A percentile compares a stretch with the other conserved stretches of the same genome.
Evolutionary conservation across 257 asterid genomes (phyloP).

Genomic region (Scutellaria baicalensis): DNA sequence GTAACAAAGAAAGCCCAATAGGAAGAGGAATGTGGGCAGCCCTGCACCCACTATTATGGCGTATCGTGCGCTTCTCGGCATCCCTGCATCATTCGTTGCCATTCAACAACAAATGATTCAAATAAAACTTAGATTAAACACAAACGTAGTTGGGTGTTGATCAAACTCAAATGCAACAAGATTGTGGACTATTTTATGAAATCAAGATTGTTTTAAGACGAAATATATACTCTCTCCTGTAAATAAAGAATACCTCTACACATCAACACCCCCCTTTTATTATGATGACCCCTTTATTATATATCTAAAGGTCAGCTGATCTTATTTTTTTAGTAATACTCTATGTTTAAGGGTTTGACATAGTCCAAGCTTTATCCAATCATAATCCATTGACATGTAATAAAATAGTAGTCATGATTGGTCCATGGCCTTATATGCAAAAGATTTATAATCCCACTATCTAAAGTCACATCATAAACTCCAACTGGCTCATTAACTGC

Average conservation of each 20-base stretch:
- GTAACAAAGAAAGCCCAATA: conserved; percentile 26
- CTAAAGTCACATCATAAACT: neutral
- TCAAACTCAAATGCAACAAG: too few relatives aligned
- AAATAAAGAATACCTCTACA: too few relatives aligned
- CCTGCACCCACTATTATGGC: conserved; percentile 38
- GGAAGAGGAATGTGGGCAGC: conserved; percentile 34
- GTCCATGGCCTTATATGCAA: neutral
- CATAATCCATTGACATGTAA: neutral
- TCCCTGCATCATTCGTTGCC: conserved; percentile 9
- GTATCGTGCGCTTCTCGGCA: conserved; percentile 35
- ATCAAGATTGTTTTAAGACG: too few relatives aligned
- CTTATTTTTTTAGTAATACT: neutral
- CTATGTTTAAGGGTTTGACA: neutral
- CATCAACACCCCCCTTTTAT: too few relatives aligned
- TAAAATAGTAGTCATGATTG: neutral
- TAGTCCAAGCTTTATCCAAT: neutral
- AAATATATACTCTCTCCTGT: too few relatives aligned
- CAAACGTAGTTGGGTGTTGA: too few relatives aligned
- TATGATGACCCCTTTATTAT: too few relatives aligned
- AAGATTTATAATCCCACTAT: neutral
- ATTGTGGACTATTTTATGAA: too few relatives aligned
- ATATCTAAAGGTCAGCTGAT: neutral
- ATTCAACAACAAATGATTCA: too few relatives aligned
- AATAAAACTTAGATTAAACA: too few relatives aligned
- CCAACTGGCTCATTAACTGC: too few relatives aligned